Conservation (phyloP, 257 asterid species). For the Solanum chmielewskii region DNA sequence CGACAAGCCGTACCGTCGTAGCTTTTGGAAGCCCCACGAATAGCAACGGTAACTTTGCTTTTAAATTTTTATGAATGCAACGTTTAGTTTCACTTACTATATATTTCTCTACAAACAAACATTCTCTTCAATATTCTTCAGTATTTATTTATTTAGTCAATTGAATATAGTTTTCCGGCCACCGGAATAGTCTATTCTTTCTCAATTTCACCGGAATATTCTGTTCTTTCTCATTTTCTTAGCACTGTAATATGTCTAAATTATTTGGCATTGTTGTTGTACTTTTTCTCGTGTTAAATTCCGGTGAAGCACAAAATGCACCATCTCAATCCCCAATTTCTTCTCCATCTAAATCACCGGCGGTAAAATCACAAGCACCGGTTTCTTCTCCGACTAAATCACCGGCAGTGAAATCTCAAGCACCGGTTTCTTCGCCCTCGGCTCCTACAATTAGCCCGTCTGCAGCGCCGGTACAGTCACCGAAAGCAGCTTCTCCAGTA, state of each 20-base stretch:
- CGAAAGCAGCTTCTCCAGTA: conserved; percentile 4
- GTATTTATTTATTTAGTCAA: not conserved
- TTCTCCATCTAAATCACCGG: conserved; percentile 13
- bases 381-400: conserved; percentile 9
- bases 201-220: conserved; percentile 7
- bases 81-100: conserved; percentile 21
- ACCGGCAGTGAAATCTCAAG: conserved; percentile 5
- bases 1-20: not conserved
- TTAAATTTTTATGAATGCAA: conserved; percentile 14
- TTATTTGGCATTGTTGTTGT: conserved; percentile 15
- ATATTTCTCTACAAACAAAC: not conserved
- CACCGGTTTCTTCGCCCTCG: conserved; percentile 28
- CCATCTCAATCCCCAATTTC: conserved; percentile 51
- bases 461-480: conserved; percentile 35
- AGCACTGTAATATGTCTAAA: conserved; percentile 15
- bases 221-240: not conserved
- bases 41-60: conserved; percentile 34
- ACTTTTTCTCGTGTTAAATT: conserved; percentile 14
- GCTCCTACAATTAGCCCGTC: conserved; percentile 36
- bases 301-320: conserved; percentile 40
- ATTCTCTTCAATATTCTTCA: not conserved
- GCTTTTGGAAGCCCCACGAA: not conserved
- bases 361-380: conserved; percentile 13
- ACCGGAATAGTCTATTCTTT: conserved; percentile 10
- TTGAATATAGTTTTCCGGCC: not conserved